Evolutionary conservation across 352 stramenopile species (phyloP).

Genomic region (Phytophthora boehmeriae): DNA sequence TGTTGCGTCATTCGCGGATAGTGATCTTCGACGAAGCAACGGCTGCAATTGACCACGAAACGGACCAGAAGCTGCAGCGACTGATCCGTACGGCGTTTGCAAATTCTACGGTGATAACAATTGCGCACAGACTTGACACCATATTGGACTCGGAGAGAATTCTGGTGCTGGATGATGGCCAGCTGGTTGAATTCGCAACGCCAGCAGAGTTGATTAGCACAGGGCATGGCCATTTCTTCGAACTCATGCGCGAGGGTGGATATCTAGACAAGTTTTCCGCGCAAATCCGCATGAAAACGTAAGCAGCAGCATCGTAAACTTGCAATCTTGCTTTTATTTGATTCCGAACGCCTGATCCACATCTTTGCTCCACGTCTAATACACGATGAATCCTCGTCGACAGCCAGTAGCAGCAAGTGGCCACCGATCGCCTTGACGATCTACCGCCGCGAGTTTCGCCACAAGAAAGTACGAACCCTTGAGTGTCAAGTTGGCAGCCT

Average conservation of each 20-base stretch:
- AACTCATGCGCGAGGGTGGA: slow-evolving; percentile 50
- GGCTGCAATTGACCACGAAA: slow-evolving; percentile 82
- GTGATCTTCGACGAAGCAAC: slow-evolving; percentile 86
- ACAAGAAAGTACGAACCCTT: slow-evolving; percentile 59
- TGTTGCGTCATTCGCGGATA: slow-evolving; percentile 78
- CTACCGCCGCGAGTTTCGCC: slow-evolving; percentile 36
- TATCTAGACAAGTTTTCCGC: slow-evolving; percentile 41
- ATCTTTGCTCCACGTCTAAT: slow-evolving; percentile 24
- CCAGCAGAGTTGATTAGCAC: slow-evolving; percentile 64
- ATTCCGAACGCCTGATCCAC: neutral
- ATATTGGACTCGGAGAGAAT: slow-evolving; percentile 87
- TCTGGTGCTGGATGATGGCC: slow-evolving; percentile 72
- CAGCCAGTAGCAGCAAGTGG: slow-evolving; percentile 43
- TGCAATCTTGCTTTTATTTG: neutral
- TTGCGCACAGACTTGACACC: slow-evolving; percentile 92
- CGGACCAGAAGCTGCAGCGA: slow-evolving; percentile 55
- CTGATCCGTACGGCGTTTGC: slow-evolving; percentile 88
- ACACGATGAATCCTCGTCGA: slow-evolving; percentile 58
- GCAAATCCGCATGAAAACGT: neutral
- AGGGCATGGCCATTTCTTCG: slow-evolving; percentile 52
- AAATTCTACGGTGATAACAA: slow-evolving; percentile 93
- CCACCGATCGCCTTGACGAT: slow-evolving; percentile 38
- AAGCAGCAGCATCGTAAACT: neutral
- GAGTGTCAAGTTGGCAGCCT: slow-evolving; percentile 29
- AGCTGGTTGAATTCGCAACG: slow-evolving; percentile 80